These are phyloP conservation scores for Dioszegia aurantiaca DNA, from an alignment of 768 basidiomycete species.

Conservation along the genomic window DNA sequence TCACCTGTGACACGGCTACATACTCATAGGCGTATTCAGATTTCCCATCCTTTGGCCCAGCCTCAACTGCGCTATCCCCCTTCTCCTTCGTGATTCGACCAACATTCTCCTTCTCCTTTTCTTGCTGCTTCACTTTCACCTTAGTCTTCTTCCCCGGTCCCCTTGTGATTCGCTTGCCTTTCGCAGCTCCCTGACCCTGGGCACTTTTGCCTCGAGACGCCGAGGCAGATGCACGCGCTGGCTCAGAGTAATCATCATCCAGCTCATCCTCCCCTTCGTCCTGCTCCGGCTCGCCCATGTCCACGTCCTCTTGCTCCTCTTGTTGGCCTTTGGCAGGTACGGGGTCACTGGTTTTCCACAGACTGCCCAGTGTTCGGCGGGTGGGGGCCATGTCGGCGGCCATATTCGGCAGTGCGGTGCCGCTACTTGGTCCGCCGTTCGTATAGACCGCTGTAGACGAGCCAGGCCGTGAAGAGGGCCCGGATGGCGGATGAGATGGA, in stretches of 20 bases:
- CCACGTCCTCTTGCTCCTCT: constrained; percentile 7
- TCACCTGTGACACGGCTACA: constrained; percentile 41
- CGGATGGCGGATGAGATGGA: too few relatives aligned
- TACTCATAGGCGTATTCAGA: constrained; percentile 43
- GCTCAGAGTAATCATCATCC: not conserved
- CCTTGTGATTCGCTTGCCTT: not conserved
- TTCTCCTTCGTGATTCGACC: not conserved
- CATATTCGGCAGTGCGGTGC: too few relatives aligned
- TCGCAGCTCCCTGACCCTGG: too few relatives aligned
- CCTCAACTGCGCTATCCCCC: constrained; percentile 31
- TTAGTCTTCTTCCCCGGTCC: not conserved
- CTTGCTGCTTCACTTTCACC: constrained; percentile 29
- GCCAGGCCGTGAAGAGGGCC: too few relatives aligned
- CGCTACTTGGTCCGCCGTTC: not conserved
- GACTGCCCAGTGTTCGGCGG: not conserved
- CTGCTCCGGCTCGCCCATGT: constrained; percentile 1
- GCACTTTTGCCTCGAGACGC: not conserved
- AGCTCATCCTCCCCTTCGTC: not conserved
- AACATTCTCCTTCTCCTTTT: not conserved
- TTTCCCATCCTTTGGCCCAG: not conserved
- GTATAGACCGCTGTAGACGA: not conserved
- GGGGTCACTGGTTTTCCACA: not conserved
- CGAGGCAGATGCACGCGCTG: not conserved
- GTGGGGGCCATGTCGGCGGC: not conserved
- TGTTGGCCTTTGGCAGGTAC: not conserved